Base-by-base conservation (phyloP, 495 filamentous ascomycete species). In the Aspergillus haitiensis region DNA sequence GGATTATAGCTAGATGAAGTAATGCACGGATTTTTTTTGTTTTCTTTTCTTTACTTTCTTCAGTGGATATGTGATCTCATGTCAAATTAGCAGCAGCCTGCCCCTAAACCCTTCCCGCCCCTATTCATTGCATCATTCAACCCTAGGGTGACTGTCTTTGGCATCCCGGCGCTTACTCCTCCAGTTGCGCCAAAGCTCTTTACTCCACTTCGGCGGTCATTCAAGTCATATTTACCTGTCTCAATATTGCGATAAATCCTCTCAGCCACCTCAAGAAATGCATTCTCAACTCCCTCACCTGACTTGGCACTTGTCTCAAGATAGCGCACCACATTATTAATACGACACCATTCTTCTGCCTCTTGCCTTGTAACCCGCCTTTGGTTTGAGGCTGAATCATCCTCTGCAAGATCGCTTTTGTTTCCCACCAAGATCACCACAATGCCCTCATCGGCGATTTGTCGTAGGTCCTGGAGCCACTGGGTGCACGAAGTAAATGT, bases 251-350 rank as follows among this genome's bases (percentile, higher is more conserved):
- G 84, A 76, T 93, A 96, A 61, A 98, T 97, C 64, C 91, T 81
- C 76, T 96, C 89, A 36, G 94, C 93, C 35, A 96, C 92, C 66
- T 94, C 86, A 68, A 95, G 81, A 66, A 98, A 98, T 3, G 94
- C 94, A 58, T 85, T 80, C 72, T 98, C 94, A 36, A 98, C 94
- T 18, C 89, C 89, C 70, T 94, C 91, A 21, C 94, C 94, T 39
- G 85, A 92, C 77, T 97, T 98, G 39, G 94, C 94, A 56, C 84
- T 88, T n/a, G 94, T 98, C 76, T 98, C 94, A 50, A 97, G 90
- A 70, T 96, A 97, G 63, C 88, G 84, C 59, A 96, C 82, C 15
- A 97, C 84, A 51, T 86, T 87, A 73, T 97, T 96, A 60, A 78
- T 71, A 54, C 78, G 77, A 36, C 91, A 94, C 94, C 94, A 98